Evolutionary conservation across 1,284 basidiomycete genomes (phyloP).

Genomic region (Sporisorium iseilematis-ciliati): DNA sequence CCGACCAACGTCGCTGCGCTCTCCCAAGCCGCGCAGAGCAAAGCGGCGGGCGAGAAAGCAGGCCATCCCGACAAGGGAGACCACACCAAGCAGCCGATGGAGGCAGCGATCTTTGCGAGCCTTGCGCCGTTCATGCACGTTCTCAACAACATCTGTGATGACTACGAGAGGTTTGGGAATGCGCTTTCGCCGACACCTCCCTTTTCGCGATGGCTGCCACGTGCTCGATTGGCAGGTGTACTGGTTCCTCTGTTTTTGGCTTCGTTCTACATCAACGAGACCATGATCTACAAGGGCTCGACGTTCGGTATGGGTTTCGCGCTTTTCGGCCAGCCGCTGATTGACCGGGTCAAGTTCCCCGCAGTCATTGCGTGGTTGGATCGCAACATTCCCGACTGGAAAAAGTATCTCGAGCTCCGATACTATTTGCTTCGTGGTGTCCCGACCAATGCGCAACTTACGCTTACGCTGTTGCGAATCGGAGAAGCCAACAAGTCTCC

Average conservation of each 20-base stretch:
- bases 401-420: conserved; percentile 61
- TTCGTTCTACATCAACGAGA: conserved; percentile 71
- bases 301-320: conserved; percentile 73
- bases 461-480: conserved; percentile 73
- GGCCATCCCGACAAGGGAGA: conserved; percentile 61
- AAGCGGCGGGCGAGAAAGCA: conserved; percentile 65
- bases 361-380: conserved; percentile 70
- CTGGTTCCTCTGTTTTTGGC: conserved; percentile 70
- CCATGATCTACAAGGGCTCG: conserved; percentile 71
- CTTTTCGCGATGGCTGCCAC: conserved; percentile 66
- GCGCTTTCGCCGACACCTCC: conserved; percentile 71
- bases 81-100: conserved; percentile 67
- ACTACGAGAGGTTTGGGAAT: conserved; percentile 71
- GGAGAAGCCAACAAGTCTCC: conserved; percentile 72
- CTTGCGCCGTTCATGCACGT: conserved; percentile 71
- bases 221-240: conserved; percentile 67
- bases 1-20: conserved; percentile 67
- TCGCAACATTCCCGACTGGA: conserved; percentile 73
- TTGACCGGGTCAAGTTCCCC: conserved; percentile 68
- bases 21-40: conserved; percentile 67
- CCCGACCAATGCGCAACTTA: conserved; percentile 75
- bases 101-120: conserved; percentile 65
- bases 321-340: conserved; percentile 74
- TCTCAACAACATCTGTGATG: conserved; percentile 73
- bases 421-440: conserved; percentile 73